A percentile compares a stretch with the other conserved stretches of the same genome.
These are phyloP conservation scores for Phragmites australis DNA, from an alignment of 176 grass and related monocot species.

Conservation along the genomic window DNA sequence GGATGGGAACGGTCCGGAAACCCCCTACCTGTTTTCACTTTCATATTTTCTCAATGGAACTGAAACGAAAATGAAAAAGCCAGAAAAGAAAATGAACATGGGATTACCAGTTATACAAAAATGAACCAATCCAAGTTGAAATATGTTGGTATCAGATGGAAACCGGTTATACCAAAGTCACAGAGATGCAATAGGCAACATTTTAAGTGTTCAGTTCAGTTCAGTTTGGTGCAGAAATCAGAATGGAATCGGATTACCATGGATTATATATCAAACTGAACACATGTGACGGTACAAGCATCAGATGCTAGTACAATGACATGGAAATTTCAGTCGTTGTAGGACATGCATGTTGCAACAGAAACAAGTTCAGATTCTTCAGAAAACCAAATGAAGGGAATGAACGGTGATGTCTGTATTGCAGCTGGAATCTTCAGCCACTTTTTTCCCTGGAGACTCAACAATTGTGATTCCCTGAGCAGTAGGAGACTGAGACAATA, in stretches of 20 bases:
- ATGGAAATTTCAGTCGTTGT: background rate
- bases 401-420: background rate
- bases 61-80: too few relatives aligned
- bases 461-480: conserved; percentile 32
- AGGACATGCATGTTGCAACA: background rate
- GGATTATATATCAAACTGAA: background rate
- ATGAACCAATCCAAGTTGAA: too few relatives aligned
- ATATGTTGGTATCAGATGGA: too few relatives aligned
- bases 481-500: background rate
- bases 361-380: conserved; percentile 21
- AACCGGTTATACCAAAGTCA: too few relatives aligned
- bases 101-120: too few relatives aligned
- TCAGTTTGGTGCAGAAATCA: background rate
- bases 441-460: conserved; percentile 31
- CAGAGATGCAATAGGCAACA: too few relatives aligned
- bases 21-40: too few relatives aligned
- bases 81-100: too few relatives aligned
- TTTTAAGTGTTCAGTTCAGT: too few relatives aligned
- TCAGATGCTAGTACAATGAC: background rate
- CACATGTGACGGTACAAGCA: background rate
- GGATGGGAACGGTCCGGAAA: too few relatives aligned
- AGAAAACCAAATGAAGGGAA: background rate
- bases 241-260: background rate
- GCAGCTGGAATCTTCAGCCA: background rate
- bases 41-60: too few relatives aligned